These are phyloP conservation scores for Golubevia pallescens DNA, from an alignment of 1,284 basidiomycete genomes.

Conservation along the genomic window DNA sequence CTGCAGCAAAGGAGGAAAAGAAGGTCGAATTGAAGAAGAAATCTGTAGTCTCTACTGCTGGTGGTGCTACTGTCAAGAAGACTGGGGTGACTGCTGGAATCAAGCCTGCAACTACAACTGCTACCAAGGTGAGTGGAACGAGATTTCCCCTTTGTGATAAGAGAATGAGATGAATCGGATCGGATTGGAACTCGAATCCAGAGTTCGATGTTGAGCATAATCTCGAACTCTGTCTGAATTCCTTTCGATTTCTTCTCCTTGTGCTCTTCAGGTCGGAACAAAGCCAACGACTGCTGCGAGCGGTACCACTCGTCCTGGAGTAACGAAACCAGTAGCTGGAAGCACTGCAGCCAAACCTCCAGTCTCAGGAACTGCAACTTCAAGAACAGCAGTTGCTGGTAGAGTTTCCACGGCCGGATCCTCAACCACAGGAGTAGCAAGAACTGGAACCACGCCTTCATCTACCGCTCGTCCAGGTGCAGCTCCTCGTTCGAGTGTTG, in stretches of 20 bases:
- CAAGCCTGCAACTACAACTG: neutral
- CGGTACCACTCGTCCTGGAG: neutral
- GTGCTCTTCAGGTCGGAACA: neutral
- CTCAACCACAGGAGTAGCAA: slow-evolving; percentile 11
- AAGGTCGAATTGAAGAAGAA: neutral
- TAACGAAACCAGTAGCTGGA: no score
- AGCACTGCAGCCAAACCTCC: slow-evolving; percentile 3
- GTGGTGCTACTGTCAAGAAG: neutral
- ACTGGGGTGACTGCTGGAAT: neutral
- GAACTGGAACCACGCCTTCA: slow-evolving; percentile 21
- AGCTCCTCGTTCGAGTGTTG: slow-evolving; percentile 1
- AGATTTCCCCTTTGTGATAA: no score
- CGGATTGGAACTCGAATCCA: neutral
- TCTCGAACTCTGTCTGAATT: neutral
- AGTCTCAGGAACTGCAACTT: slow-evolving; percentile 3
- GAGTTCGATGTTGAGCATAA: neutral
- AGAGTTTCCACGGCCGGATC: neutral
- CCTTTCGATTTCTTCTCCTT: neutral
- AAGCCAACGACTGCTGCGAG: neutral
- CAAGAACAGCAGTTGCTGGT: neutral
- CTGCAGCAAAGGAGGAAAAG: neutral
- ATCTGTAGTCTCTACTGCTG: neutral
- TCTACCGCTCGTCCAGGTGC: slow-evolving; percentile 21
- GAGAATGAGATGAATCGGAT: neutral
- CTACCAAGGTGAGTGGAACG: neutral